Evolutionary conservation across 495 filamentous ascomycete genomes (phyloP).

Genomic region (Tuber aestivum): DNA sequence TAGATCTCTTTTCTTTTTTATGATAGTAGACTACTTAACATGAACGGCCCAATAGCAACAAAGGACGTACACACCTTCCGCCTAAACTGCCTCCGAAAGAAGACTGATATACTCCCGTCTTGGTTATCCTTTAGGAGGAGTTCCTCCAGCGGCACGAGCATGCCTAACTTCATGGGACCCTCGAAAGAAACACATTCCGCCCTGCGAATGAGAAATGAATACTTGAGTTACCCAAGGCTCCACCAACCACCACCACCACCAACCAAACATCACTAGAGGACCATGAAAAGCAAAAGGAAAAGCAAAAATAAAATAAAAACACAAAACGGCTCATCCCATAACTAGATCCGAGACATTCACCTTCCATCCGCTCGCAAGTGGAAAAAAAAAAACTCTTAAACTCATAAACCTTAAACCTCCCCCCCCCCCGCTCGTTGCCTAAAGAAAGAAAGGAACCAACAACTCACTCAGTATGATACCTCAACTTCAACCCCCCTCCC

Average conservation of each 20-base stretch:
- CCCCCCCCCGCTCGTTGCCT: not conserved
- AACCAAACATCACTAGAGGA: not conserved
- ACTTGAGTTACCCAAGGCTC: constrained; percentile 4
- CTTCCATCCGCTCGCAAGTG: not conserved
- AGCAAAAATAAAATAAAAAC: not conserved
- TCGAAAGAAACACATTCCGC: constrained; percentile 33
- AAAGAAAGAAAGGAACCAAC: constrained; percentile 7
- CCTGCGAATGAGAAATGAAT: constrained; percentile 12
- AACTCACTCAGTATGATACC: constrained; percentile 34
- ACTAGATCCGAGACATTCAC: constrained; percentile 10
- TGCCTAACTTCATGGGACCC: constrained; percentile 24
- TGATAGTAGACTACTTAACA: not conserved
- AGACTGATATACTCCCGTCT: constrained; percentile 26
- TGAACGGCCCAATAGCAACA: not conserved
- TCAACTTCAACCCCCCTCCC: constrained; percentile 24
- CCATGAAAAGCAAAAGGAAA: not conserved
- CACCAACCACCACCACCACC: constrained; percentile 4
- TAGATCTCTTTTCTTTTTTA: not conserved
- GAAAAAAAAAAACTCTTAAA: not conserved
- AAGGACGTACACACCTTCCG: constrained; percentile 22
- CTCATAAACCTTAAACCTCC: not conserved
- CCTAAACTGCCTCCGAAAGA: constrained; percentile 29
- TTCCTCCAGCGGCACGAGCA: constrained; percentile 31
- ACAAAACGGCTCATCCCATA: constrained; percentile 9
- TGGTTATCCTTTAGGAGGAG: constrained; percentile 27